phyloP scores from a whole-genome alignment of 75 land plant genomes.

The Adiantum capillusveneris region DNA sequence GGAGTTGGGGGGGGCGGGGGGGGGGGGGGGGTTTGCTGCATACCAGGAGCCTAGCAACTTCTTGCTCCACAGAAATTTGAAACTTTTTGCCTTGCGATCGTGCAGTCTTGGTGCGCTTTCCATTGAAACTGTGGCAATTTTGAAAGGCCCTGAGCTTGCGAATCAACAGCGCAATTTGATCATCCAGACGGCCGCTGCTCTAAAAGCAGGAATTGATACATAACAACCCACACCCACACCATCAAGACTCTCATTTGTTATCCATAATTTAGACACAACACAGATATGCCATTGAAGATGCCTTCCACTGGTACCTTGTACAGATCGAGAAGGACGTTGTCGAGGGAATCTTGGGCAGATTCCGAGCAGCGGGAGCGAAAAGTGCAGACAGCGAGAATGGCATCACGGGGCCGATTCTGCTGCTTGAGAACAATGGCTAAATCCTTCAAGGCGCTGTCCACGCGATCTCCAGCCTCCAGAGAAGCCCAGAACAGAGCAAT shows the following conservation, averaged over 20 bases:
- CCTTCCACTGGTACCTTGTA: conserved; percentile 49
- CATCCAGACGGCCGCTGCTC: conserved; percentile 89
- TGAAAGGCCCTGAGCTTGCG: conserved; percentile 71
- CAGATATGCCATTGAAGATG: background rate
- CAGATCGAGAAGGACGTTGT: conserved; percentile 59
- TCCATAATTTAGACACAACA: background rate
- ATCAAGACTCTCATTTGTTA: too few species aligned
- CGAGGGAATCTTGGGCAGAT: conserved; percentile 58
- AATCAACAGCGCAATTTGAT: conserved; percentile 75
- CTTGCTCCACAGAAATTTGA: conserved; percentile 87
- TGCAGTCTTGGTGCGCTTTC: conserved; percentile 83
- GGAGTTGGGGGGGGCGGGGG: background rate
- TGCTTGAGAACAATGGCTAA: conserved; percentile 74
- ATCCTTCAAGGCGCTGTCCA: conserved; percentile 65
- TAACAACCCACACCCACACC: too few species aligned
- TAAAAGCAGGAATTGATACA: conserved; percentile 11
- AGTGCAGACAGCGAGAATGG: conserved; percentile 51
- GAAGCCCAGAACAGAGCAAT: conserved; percentile 60
- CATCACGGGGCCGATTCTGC: conserved; percentile 48
- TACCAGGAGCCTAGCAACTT: conserved; percentile 83
- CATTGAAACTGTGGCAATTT: conserved; percentile 78
- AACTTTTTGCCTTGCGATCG: conserved; percentile 94
- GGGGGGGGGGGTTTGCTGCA: too few species aligned
- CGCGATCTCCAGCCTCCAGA: conserved; percentile 52
- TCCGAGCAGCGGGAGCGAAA: conserved; percentile 54